Base-by-base conservation (phyloP, 2,329 filamentous ascomycete species). In the Aspergillus spinulosporus region DNA sequence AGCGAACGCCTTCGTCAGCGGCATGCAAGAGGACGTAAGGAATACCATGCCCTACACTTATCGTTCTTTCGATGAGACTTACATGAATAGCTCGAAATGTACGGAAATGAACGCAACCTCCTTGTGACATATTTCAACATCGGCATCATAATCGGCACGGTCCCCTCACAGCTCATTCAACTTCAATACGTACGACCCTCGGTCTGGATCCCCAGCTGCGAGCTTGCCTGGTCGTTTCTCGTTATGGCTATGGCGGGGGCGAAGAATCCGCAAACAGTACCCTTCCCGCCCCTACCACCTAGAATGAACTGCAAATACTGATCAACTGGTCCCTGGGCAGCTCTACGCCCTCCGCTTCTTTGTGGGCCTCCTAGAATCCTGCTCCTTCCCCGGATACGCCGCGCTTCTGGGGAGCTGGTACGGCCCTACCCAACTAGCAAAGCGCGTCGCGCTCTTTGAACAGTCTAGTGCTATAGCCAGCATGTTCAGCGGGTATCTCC, bases 141-240 rank as follows among this genome's bases (percentile, higher is more conserved):
- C 36, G 47, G 47, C 5, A 39, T 39, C 3, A 29, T 49, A 12
- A 37, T 49, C 34, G 47, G 47, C 3, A 37, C 32, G 2, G 11
- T 49, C 21, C 47, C 47, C 8, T 49, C 47, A 36, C 47, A 49
- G 34, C 9, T 49, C 2, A 26, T 49, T 1, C 47, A 49, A 7
- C 47, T 49, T 2, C 14, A 31, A 15, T 29, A 29, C n/a, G 47
- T 49, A 3, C 47, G 47, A 2, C 47, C 47, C 3, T 9, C 68
- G 70, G 21, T 72, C 53, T 79, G 73, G 74, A 70, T 78, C n/a
- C 68, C 72, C 0, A 62, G 57, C n/a, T 77, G 71, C 44, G 63
- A 72, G 4, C 58, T 71, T 4, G 50, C 57, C 5, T 79, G 76
- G 76, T 75, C 69, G 2, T 44, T 74, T 26, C 74, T 76, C 31